Percentiles rank a stretch among this genome's conserved stretches.
phyloP scores from a whole-genome alignment of 2,329 filamentous ascomycete genomes.

The Fusarium ambrosium region DNA sequence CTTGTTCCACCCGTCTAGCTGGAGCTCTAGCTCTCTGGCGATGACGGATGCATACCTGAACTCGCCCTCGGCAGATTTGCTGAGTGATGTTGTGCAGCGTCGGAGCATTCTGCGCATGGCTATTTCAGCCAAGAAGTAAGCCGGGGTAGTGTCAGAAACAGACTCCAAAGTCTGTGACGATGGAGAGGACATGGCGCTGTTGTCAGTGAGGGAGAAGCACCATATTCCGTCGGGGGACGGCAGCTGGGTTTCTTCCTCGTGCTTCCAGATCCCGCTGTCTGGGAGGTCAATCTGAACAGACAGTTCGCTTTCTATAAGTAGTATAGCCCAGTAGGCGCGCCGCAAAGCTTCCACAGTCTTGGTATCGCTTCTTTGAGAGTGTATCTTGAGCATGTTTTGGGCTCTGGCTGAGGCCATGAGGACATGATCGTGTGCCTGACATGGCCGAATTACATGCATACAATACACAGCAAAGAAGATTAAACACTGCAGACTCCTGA shows the following conservation, averaged over 20 bases:
- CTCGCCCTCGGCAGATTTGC: slow-evolving; percentile 31
- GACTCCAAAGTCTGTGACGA: slow-evolving; percentile 3
- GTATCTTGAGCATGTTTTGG: slow-evolving; percentile 7
- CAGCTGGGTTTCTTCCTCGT: slow-evolving; percentile 10
- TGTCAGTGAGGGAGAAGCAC: background rate
- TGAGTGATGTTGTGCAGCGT: slow-evolving; percentile 46
- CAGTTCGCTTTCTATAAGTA: slow-evolving; percentile 15
- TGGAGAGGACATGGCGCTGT: background rate
- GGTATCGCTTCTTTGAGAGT: background rate
- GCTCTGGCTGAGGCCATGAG: slow-evolving; percentile 1
- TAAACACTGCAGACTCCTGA: slow-evolving; percentile 6
- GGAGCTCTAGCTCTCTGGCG: slow-evolving; percentile 49
- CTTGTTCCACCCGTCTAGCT: slow-evolving; percentile 52
- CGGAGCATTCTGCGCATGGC: slow-evolving; percentile 52
- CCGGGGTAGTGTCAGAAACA: slow-evolving; percentile 19
- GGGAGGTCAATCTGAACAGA: background rate
- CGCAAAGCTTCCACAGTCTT: background rate
- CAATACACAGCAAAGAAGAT: slow-evolving; percentile 1
- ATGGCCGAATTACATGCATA: slow-evolving; percentile 1
- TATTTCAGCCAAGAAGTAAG: slow-evolving; percentile 52
- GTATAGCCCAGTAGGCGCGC: slow-evolving; percentile 9
- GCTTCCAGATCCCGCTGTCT: slow-evolving; percentile 6
- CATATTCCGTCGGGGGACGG: slow-evolving; percentile 6
- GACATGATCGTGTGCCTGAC: slow-evolving; percentile 10
- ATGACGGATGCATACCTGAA: slow-evolving; percentile 47